Percentiles rank a stretch among this genome's conserved stretches.
Evolutionary conservation across 495 filamentous ascomycete genomes (phyloP).

Genomic region (Penicillium flavigenum): DNA sequence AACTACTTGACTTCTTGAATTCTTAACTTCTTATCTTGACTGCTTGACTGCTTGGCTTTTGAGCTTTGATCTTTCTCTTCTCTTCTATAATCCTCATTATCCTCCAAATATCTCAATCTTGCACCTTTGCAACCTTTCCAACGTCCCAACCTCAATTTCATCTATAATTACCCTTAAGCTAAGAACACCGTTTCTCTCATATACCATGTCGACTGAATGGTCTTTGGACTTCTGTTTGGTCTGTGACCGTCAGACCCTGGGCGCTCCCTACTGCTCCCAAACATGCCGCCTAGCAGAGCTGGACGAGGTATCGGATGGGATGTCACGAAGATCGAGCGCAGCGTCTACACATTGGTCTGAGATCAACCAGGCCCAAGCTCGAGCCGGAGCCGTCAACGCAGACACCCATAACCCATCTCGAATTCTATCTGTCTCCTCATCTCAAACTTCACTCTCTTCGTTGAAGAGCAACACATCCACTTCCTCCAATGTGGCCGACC

Average conservation of each 20-base stretch:
- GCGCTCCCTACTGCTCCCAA: constrained; percentile 87
- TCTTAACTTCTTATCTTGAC: not conserved
- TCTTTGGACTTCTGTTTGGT: constrained; percentile 90
- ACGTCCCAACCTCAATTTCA: not conserved
- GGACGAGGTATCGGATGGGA: constrained; percentile 56
- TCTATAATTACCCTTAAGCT: no score
- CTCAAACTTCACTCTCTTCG: constrained; percentile 81
- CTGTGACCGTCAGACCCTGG: constrained; percentile 83
- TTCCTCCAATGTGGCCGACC: constrained; percentile 61
- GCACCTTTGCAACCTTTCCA: not conserved
- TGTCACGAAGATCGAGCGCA: constrained; percentile 11
- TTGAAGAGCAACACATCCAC: constrained; percentile 61
- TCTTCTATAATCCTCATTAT: not conserved
- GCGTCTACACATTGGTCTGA: constrained; percentile 20
- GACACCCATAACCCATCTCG: constrained; percentile 21
- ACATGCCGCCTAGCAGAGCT: constrained; percentile 85
- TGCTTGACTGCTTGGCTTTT: not conserved
- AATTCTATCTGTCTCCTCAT: constrained; percentile 73
- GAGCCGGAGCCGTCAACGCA: constrained; percentile 11
- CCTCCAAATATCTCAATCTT: not conserved
- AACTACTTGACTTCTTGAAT: not conserved
- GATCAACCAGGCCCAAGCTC: constrained; percentile 31
- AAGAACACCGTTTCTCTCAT: no score
- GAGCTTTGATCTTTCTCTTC: constrained; percentile 2
- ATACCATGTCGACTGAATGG: constrained; percentile 72